These are phyloP conservation scores for Fraxinus ornus DNA, from an alignment of 305 asterid genomes.

Conservation along the genomic window DNA sequence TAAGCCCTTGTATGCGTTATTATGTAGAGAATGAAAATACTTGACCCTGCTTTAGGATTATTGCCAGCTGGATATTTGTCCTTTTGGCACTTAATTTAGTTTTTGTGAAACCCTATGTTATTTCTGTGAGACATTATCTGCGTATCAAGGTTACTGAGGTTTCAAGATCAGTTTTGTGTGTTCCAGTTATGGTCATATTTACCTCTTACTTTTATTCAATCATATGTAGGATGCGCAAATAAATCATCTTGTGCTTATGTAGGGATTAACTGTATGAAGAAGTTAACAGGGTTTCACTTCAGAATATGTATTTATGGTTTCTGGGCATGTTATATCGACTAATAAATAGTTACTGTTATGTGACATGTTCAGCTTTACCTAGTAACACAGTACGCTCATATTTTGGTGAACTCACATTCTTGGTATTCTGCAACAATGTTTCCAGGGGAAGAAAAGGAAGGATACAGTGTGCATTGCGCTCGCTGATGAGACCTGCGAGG, in stretches of 20 bases:
- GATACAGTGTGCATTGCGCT: constrained; percentile 46
- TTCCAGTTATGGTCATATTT: background rate
- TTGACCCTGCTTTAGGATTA: background rate
- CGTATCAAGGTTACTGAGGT: background rate
- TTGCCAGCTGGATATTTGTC: background rate
- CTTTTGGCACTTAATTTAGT: background rate
- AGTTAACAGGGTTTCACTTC: background rate
- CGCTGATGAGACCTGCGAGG: constrained; percentile 48
- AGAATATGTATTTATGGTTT: background rate
- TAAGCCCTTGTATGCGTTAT: background rate
- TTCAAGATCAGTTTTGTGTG: background rate
- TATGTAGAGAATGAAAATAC: background rate
- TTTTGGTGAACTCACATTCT: constrained; percentile 7
- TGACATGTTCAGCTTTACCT: background rate
- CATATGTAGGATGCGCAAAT: background rate
- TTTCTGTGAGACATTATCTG: background rate
- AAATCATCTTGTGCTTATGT: background rate
- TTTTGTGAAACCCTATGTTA: background rate
- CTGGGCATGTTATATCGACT: background rate
- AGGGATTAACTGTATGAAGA: background rate
- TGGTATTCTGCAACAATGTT: background rate
- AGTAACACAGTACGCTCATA: background rate
- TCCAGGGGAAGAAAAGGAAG: constrained; percentile 53
- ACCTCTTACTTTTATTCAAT: background rate
- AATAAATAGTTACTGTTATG: background rate